Evolutionary conservation across 495 filamentous ascomycete genomes (phyloP).

Genomic region (Amphirosellinia nigrospora): DNA sequence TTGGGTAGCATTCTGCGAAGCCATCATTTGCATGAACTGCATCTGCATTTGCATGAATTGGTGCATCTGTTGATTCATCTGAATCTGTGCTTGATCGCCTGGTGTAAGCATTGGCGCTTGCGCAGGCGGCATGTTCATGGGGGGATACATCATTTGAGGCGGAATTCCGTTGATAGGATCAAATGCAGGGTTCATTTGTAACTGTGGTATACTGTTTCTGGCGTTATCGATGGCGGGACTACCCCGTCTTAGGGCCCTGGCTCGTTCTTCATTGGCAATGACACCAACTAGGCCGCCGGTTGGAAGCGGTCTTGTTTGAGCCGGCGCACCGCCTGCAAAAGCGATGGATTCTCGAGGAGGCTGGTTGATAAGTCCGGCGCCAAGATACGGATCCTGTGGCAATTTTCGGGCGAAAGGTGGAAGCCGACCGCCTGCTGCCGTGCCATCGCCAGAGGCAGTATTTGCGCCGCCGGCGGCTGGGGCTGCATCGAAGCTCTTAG

Average conservation of each 20-base stretch:
- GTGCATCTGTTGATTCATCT: conserved; percentile 87
- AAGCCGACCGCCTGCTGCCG: conserved; percentile 47
- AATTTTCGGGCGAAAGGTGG: conserved; percentile 88
- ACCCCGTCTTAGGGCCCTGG: conserved; percentile 75
- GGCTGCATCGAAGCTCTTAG: conserved; percentile 53
- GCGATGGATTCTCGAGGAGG: conserved; percentile 78
- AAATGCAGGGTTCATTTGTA: conserved; percentile 46
- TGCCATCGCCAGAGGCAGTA: conserved; percentile 36
- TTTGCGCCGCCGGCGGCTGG: conserved; percentile 28
- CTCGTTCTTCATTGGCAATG: conserved; percentile 84
- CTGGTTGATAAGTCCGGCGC: conserved; percentile 78
- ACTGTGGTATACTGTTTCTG: conserved; percentile 31
- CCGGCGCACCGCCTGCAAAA: conserved; percentile 66
- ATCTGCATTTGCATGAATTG: conserved; percentile 95
- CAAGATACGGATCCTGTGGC: conserved; percentile 88
- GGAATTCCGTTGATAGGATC: conserved; percentile 55
- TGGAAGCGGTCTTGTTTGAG: conserved; percentile 50
- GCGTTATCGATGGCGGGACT: conserved; percentile 67
- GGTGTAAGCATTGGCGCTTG: conserved; percentile 54
- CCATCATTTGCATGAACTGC: conserved; percentile 87
- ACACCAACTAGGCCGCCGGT: conserved; percentile 87
- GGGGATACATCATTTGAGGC: conserved; percentile 56
- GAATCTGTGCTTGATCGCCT: conserved; percentile 77
- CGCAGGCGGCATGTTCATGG: conserved; percentile 47
- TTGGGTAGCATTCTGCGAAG: conserved; percentile 42